Conservation (phyloP, 2,329 filamentous ascomycete species). For the Cladorrhinum sp. region DNA sequence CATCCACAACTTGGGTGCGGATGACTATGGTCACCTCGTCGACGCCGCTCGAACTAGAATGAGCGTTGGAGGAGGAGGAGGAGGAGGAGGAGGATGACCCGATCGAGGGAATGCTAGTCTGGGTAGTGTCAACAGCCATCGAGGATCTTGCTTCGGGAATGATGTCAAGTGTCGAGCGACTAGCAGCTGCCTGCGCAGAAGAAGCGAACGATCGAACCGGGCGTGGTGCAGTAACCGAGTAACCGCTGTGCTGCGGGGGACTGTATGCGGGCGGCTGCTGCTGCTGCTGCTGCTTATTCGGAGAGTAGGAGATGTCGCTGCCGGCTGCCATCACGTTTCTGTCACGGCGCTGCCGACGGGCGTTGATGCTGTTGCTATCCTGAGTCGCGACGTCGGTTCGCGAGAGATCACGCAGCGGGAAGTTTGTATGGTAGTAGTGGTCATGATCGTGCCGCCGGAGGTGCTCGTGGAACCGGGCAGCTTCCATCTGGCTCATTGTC, state of each 20-base stretch:
- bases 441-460: neutral
- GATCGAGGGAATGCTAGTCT: too few species aligned
- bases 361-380: neutral
- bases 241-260: too few species aligned
- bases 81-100: too few species aligned
- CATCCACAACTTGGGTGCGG: too few species aligned
- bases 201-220: neutral
- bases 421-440: neutral
- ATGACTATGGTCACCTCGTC: too few species aligned
- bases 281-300: too few species aligned
- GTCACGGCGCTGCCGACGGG: neutral
- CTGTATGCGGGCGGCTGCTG: too few species aligned
- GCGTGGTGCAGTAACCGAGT: neutral
- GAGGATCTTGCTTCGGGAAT: neutral
- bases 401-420: neutral
- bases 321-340: too few species aligned
- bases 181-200: neutral
- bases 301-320: too few species aligned
- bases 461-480: neutral
- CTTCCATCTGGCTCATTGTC: neutral
- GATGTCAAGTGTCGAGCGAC: neutral
- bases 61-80: too few species aligned
- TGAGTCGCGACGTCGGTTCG: neutral
- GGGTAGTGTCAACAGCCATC: neutral
- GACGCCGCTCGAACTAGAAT: too few species aligned